Conservation (phyloP, 805 yeast genomes). For the Groenewaldozyma salmanticensis region DNA sequence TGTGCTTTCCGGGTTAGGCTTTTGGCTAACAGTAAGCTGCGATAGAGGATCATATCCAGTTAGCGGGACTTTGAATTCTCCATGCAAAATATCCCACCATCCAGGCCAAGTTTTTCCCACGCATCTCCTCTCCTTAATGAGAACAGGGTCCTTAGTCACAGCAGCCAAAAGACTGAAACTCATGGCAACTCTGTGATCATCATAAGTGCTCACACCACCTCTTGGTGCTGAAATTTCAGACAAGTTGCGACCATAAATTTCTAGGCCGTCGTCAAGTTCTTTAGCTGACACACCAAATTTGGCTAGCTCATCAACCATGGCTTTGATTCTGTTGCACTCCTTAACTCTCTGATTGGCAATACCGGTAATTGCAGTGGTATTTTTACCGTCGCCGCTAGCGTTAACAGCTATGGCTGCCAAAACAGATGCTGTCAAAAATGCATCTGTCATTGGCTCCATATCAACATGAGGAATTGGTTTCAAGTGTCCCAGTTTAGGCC, state of each 20-base stretch:
- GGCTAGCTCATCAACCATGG: constrained; percentile 82
- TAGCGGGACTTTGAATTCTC: constrained; percentile 50
- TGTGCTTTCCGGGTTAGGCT: constrained; percentile 31
- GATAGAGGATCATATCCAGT: constrained; percentile 58
- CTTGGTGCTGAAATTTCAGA: constrained; percentile 43
- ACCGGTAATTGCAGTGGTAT: constrained; percentile 74
- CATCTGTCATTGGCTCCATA: constrained; percentile 99
- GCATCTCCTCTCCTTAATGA: constrained; percentile 78
- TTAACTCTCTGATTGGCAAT: constrained; percentile 97
- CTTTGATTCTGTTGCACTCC: constrained; percentile 92
- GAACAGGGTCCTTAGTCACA: constrained; percentile 48
- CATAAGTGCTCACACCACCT: constrained; percentile 68
- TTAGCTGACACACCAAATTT: constrained; percentile 82
- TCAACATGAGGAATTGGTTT: constrained; percentile 69
- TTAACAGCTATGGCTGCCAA: constrained; percentile 79
- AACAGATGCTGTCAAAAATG: constrained; percentile 91
- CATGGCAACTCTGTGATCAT: constrained; percentile 98
- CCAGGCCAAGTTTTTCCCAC: constrained; percentile 99
- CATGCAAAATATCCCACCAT: constrained; percentile 93
- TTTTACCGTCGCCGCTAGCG: constrained; percentile 27
- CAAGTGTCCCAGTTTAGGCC: constrained; percentile 65
- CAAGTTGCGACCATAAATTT: constrained; percentile 56
- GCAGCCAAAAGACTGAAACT: constrained; percentile 85
- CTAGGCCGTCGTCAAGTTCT: constrained; percentile 89
- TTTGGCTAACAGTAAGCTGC: constrained; percentile 6